Base-by-base conservation (phyloP, 1,139 yeast species). In the Pichia sp. region DNA sequence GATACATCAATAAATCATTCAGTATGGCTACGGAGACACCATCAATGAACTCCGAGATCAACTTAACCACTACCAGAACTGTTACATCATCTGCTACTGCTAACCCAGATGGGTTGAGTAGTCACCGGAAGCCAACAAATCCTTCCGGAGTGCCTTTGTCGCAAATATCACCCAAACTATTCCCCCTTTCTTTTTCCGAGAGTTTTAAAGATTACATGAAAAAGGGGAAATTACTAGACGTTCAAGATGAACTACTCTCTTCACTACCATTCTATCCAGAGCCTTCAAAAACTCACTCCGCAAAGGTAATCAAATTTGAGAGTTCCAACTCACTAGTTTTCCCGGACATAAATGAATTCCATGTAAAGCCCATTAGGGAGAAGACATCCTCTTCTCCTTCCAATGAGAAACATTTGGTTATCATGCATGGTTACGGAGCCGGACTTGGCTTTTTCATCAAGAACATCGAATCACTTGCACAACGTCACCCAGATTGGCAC, bases 341-440 rank as follows among this genome's bases (percentile, higher is more conserved):
- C 2, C 62, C 74, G 34, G 69, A 60, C 42, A 77, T 81, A 32
- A 80, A 80, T 49, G 91, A 80, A 53, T 74, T 77, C 51, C 71
- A 68, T 35, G 73, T 79, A 3, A 62, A 66, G 37, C 81, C 84
- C 0, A 17, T 20, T 3, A 57, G 59, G 5, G 55, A 59, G 2
- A 52, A n/a, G 6, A 14, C 30, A 23, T 14, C 26, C 20, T 7
- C 25, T n/a, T 13, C 14, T 14, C 20, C 10, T n/a, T n/a, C 13
- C 17, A 56, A 32, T 12, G 40, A 33, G 42, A 71, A 76, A 40
- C 88, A 81, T 57, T 58, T 81, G 27, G 68, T 82, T 1, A 62
- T 82, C 59, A 61, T 81, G 6, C 93, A 82, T 56, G 93, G 93
- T 0, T 81, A 82, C 49, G 93, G 91, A 3, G 85, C 84, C 0